Base-by-base conservation (phyloP, 2,329 filamentous ascomycete genomes). In the Diaporthe destruens region DNA sequence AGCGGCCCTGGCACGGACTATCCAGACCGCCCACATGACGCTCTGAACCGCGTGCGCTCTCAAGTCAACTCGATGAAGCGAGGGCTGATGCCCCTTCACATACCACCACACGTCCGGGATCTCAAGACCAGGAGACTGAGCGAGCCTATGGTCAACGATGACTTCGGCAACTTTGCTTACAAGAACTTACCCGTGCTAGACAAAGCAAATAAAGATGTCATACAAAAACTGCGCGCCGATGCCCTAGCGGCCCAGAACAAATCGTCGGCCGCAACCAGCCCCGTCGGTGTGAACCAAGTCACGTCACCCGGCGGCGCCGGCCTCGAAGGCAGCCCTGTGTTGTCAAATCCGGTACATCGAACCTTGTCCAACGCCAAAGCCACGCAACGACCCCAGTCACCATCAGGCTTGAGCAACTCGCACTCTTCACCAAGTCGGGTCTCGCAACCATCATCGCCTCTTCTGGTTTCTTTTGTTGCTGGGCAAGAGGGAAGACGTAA, bases 161-260 rank as follows among this genome's bases (percentile, higher is more conserved):
- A 99, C 80, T 99, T 99, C 85, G 96, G 96, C 42, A 95, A 91
- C 75, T 99, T 99, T 82, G 91, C 94, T 51, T 99, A 98, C 87
- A 99, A 99, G 84, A 99, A 99, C 78, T 85, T 99, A 63, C 95
- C 96, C 0, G 96, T 98, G 25, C 87, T 99, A 23, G 96, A 98
- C 78, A 98, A 98, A 82, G 96, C 96, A 70, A 99, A 99, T 83
- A 99, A 99, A 80, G 96, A 99, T 78, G 95, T 98, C 39, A 98
- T 99, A 42, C 95, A 98, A 78, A 98, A 98, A 81, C 86, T 99
- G 72, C 92, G 95, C 14, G 94, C 95, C 29, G 95, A 98, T 81
- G 95, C 96, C 3, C 88, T 98, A 84, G 95, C 90, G 3, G 83
- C 86, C 2, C 89, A 91, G 76, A 89, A 82, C 78, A 91, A 91